phyloP scores from a whole-genome alignment of 345 rosid genomes.

The Murraya koenigii region DNA sequence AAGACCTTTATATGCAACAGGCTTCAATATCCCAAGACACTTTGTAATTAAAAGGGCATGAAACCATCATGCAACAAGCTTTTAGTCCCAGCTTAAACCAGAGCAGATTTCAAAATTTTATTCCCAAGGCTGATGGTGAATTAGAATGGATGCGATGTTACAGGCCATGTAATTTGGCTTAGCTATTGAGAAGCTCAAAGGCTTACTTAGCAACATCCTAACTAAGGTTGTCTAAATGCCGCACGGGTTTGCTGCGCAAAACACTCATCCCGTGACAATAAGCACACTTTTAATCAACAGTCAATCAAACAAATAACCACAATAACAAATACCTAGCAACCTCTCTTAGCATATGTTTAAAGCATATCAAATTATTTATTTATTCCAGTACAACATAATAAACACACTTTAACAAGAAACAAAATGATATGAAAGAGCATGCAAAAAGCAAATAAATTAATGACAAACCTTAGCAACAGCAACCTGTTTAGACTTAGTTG shows the following conservation, averaged over 20 bases:
- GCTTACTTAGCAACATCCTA: no score
- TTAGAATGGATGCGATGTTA: not conserved
- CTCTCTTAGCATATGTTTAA: not conserved
- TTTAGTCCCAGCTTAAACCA: not conserved
- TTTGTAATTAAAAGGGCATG: not conserved
- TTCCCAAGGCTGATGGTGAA: not conserved
- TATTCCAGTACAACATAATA: not conserved
- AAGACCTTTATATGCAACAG: not conserved
- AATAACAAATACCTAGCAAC: not conserved
- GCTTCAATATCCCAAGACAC: not conserved
- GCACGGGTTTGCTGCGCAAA: no score
- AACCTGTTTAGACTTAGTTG: slow-evolving; percentile 75
- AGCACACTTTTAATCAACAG: not conserved
- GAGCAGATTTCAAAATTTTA: not conserved
- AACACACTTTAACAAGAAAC: not conserved
- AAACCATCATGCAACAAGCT: not conserved
- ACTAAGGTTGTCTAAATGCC: no score
- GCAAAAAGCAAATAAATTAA: not conserved
- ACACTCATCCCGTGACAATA: no score
- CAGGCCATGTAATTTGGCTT: no score
- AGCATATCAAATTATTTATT: not conserved
- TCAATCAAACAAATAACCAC: not conserved
- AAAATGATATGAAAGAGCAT: not conserved
- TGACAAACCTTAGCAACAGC: slow-evolving; percentile 78
- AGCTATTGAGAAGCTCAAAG: no score